Base-by-base conservation (phyloP, 257 asterid species). In the Leptodermis oblonga region DNA sequence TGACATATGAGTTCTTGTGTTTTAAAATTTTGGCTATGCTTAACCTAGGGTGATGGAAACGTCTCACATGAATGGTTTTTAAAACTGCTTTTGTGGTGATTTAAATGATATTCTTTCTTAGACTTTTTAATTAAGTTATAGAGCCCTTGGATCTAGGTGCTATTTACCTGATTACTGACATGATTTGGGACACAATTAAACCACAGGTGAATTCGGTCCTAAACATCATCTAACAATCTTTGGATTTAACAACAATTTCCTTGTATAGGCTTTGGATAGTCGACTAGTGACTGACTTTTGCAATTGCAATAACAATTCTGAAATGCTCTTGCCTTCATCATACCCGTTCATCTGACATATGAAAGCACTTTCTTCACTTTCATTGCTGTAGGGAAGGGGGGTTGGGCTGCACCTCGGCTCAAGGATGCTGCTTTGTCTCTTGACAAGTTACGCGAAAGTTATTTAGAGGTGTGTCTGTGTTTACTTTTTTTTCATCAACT, bases 381-480 rank as follows among this genome's bases (percentile, higher is more conserved):
- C 72, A 30, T 22, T 65, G 12, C 65, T 77, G 68, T 76, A 93
- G 99, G 99, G 65, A 86, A 82, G 74, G 79, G 84, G 26, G 99
- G 97, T 65, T 93, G 99, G 97, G 97, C 97, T 71, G 97, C 97
- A 60, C 96, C 99, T 72, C 89, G 99, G 70, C 97, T 94, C 65
- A 94, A 91, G 84, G 99, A 94, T 87, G 97, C 99, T 70, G 85
- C 83, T 76, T 83, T 94, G 59, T 89, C 99, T 46, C 84, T 79
- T 54, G 99, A 91, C 79, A 94, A 85, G 79, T 81, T 91, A 73
- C 96, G 95, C 39, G 99, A 91, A 81, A 65, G 92, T 77, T 93
- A 93, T 74, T 76, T 90, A 49, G 99, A 93, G 96, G 97, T 93
- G 67, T 39, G 78, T 69, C 12, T 28, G 25, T 36, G 13, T 25